Evolutionary conservation across 2,329 filamentous ascomycete genomes (phyloP).

Genomic region (Kalaharituber pfeilii): DNA sequence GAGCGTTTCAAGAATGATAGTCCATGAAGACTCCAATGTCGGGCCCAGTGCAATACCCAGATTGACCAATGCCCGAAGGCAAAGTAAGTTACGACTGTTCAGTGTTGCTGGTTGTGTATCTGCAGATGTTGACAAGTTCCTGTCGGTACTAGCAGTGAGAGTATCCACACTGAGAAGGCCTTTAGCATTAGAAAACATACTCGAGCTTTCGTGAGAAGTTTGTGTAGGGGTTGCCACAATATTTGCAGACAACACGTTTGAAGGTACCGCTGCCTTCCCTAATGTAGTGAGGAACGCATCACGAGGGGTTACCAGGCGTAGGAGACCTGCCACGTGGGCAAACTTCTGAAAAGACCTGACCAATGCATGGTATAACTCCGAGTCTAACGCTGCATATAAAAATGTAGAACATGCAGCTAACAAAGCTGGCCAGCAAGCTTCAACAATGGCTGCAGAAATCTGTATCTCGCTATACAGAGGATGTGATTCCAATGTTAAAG

Average conservation of each 20-base stretch:
- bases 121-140: not conserved
- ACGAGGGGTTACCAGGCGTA: conserved; percentile 67
- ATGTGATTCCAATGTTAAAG: conserved; percentile 56
- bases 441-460: conserved; percentile 64
- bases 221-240: conserved; percentile 6
- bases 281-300: conserved; percentile 91
- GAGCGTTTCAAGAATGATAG: conserved; percentile 76
- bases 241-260: conserved; percentile 42
- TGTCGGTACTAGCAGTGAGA: not conserved
- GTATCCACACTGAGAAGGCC: conserved; percentile 56
- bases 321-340: conserved; percentile 77
- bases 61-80: conserved; percentile 79
- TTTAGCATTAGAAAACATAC: conserved; percentile 53
- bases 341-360: conserved; percentile 91
- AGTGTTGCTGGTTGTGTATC: conserved; percentile 35
- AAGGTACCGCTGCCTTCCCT: conserved; percentile 79
- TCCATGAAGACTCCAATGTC: conserved; percentile 69
- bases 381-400: conserved; percentile 75
- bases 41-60: conserved; percentile 86
- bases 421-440: conserved; percentile 88
- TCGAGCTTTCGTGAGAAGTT: conserved; percentile 25
- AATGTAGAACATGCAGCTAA: conserved; percentile 92
- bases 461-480: conserved; percentile 53
- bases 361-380: conserved; percentile 81
- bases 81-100: conserved; percentile 78